Percentiles rank a stretch among this genome's conserved stretches.
Conservation (phyloP, 2,329 filamentous ascomycete genomes). For the Alternaria alternata region DNA sequence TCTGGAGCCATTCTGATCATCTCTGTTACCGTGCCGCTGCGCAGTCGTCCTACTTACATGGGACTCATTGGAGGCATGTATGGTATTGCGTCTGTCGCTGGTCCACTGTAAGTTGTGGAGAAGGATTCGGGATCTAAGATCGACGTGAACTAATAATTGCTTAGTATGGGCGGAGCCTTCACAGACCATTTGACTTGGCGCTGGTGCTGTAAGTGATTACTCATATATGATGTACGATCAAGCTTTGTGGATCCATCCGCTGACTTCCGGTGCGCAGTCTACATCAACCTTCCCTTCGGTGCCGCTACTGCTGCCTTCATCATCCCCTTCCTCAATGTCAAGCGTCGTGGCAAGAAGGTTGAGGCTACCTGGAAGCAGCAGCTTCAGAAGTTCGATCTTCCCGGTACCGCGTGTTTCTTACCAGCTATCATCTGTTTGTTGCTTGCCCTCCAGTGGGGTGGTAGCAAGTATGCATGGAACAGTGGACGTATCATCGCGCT, state of each 20-base stretch:
- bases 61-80: constrained; percentile 60
- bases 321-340: constrained; percentile 50
- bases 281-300: constrained; percentile 61
- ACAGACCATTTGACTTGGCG: constrained; percentile 57
- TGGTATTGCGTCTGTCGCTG: constrained; percentile 58
- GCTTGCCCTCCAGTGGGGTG: constrained; percentile 61
- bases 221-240: neutral
- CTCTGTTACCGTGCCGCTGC: constrained; percentile 55
- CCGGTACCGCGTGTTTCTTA: constrained; percentile 55
- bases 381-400: constrained; percentile 57
- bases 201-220: constrained; percentile 49
- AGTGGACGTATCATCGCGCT: constrained; percentile 57
- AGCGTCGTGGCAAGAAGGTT: constrained; percentile 44
- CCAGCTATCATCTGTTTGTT: constrained; percentile 59
- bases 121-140: constrained; percentile 7
- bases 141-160: constrained; percentile 25
- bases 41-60: constrained; percentile 58
- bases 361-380: constrained; percentile 49
- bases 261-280: constrained; percentile 15
- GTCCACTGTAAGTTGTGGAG: constrained; percentile 52
- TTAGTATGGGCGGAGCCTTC: constrained; percentile 55
- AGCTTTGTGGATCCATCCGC: neutral
- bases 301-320: constrained; percentile 54
- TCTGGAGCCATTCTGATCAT: constrained; percentile 59
- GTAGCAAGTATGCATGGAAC: constrained; percentile 57